These are phyloP conservation scores for Mycena latifolia DNA, from an alignment of 768 basidiomycete genomes.

Conservation along the genomic window DNA sequence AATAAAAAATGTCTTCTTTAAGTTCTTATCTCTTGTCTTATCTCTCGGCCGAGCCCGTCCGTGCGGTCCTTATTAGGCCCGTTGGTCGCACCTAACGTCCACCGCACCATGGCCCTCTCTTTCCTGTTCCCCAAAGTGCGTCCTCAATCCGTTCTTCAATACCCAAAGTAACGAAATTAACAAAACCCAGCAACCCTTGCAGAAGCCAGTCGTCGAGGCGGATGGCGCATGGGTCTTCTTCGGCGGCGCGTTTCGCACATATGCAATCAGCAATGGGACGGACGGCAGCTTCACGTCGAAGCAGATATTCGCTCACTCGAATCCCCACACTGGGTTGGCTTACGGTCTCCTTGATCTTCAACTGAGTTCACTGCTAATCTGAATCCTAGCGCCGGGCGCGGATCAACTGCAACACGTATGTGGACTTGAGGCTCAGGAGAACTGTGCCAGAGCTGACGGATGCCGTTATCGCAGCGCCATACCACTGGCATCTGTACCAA, in stretches of 20 bases:
- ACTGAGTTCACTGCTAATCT: not conserved
- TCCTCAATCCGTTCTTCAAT: not conserved
- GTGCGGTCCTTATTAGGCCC: not conserved
- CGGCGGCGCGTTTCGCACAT: constrained; percentile 42
- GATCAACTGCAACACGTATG: constrained; percentile 42
- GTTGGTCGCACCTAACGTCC: not conserved
- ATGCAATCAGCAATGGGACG: constrained; percentile 30
- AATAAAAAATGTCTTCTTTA: too few species aligned
- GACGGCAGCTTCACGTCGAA: constrained; percentile 37
- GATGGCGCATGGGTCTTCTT: constrained; percentile 45
- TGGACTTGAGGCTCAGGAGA: not conserved
- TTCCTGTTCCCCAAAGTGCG: constrained; percentile 41
- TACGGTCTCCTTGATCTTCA: not conserved
- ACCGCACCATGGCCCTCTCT: constrained; percentile 33
- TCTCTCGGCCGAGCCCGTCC: not conserved
- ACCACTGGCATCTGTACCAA: constrained; percentile 45
- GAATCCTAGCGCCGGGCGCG: constrained; percentile 35
- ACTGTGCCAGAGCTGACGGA: not conserved
- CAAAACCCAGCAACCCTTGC: constrained; percentile 32
- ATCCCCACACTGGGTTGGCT: constrained; percentile 38
- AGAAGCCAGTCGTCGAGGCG: constrained; percentile 35
- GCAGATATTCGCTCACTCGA: constrained; percentile 40
- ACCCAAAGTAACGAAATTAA: not conserved
- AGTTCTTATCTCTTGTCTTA: too few species aligned
- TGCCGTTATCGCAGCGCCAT: constrained; percentile 35